A percentile compares a stretch with the other conserved stretches of the same genome.
Conservation (phyloP, 1,284 basidiomycete species). For the Ganoderma resinaceum region DNA sequence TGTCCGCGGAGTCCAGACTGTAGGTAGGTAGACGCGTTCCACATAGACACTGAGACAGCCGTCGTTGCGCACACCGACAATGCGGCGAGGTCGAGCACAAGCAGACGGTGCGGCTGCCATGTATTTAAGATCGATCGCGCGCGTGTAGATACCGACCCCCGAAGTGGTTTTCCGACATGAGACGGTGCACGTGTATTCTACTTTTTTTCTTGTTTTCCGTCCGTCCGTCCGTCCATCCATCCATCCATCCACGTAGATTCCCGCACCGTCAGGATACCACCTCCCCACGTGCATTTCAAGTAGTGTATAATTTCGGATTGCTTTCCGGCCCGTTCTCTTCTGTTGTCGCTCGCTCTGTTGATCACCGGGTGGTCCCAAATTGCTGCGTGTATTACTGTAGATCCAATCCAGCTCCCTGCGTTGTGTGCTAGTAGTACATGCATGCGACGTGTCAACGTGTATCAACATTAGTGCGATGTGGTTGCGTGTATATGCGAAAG, state of each 20-base stretch:
- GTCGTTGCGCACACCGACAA: neutral
- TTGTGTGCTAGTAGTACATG: constrained; percentile 31
- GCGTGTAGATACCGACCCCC: neutral
- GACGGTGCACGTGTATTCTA: constrained; percentile 1
- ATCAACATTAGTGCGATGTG: neutral
- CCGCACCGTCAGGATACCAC: constrained; percentile 3
- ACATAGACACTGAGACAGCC: neutral
- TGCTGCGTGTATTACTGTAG: constrained; percentile 33
- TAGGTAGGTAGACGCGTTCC: neutral
- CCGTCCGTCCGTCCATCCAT: neutral
- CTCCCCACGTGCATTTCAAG: neutral
- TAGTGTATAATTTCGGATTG: neutral
- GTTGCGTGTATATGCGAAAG: constrained; percentile 1
- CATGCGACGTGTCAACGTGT: constrained; percentile 17
- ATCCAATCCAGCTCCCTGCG: constrained; percentile 24
- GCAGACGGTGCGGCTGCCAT: neutral
- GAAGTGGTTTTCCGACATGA: neutral
- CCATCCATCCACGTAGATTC: neutral
- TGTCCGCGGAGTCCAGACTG: neutral
- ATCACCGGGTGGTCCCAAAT: constrained; percentile 29
- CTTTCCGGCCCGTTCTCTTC: neutral
- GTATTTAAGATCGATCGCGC: neutral
- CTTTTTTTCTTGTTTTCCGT: neutral
- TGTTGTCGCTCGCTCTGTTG: constrained; percentile 2
- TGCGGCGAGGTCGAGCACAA: neutral